Conservation (phyloP, 2,329 filamentous ascomycete species). For the Pseudocercospora fijiensis region DNA sequence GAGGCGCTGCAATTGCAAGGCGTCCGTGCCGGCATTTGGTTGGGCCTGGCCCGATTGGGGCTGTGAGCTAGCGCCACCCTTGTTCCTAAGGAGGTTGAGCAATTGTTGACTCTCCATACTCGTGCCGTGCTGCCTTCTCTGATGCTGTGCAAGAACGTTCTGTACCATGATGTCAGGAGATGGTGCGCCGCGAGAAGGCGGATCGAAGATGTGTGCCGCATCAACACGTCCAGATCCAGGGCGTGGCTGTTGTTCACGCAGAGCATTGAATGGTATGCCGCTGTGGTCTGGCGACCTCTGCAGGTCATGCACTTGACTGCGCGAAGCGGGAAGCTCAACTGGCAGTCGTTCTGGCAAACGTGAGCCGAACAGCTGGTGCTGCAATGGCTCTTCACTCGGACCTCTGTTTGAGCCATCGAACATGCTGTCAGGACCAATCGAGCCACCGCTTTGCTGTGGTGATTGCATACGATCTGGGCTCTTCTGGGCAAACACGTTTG, state of each 20-base stretch:
- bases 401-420: constrained; percentile 15
- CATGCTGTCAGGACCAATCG: constrained; percentile 18
- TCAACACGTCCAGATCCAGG: constrained; percentile 28
- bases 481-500: constrained; percentile 36
- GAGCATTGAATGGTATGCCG: constrained; percentile 27
- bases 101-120: constrained; percentile 72
- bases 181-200: constrained; percentile 32
- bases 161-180: constrained; percentile 39
- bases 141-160: constrained; percentile 41
- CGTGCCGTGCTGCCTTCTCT: constrained; percentile 50
- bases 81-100: constrained; percentile 70
- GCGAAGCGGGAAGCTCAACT: constrained; percentile 15
- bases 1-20: constrained; percentile 37
- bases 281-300: constrained; percentile 27
- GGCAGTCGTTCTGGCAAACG: constrained; percentile 15
- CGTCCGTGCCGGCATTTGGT: constrained; percentile 31
- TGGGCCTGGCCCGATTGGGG: constrained; percentile 32
- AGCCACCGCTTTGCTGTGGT: constrained; percentile 25
- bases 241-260: constrained; percentile 27
- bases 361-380: constrained; percentile 14
- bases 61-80: constrained; percentile 36
- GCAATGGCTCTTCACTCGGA: constrained; percentile 19
- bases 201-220: constrained; percentile 30
- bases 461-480: constrained; percentile 35
- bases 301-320: constrained; percentile 17